Evolutionary conservation across 306 rosid species (phyloP).

Genomic region (Erythrophleum fordii): DNA sequence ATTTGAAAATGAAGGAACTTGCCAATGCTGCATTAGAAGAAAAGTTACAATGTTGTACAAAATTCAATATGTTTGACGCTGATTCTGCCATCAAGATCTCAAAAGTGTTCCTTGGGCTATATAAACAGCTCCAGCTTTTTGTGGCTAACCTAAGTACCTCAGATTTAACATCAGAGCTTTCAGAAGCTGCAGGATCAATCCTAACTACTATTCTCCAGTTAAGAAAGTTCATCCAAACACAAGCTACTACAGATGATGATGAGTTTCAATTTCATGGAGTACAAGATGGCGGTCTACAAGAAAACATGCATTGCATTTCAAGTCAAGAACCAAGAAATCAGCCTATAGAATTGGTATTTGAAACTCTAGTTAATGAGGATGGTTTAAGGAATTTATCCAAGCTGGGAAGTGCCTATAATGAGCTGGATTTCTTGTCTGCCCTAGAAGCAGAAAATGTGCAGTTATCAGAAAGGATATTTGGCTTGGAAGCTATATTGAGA

Average conservation of each 20-base stretch:
- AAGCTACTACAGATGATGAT: conserved; percentile 14
- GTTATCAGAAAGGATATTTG: conserved; percentile 48
- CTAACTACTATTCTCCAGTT: conserved; percentile 29
- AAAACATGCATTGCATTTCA: too few relatives aligned
- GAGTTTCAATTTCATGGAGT: conserved; percentile 21
- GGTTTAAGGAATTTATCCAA: background rate
- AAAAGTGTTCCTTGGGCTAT: conserved; percentile 39
- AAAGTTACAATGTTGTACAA: background rate
- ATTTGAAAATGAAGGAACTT: background rate
- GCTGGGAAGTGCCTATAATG: conserved; percentile 33
- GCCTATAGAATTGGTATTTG: background rate
- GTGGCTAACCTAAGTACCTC: conserved; percentile 15
- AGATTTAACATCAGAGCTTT: conserved; percentile 30
- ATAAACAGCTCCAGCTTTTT: conserved; percentile 48
- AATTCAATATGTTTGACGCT: background rate
- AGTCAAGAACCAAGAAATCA: too few relatives aligned
- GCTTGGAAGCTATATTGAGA: conserved; percentile 52
- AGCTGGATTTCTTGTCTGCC: conserved; percentile 42
- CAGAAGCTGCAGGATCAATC: conserved; percentile 27
- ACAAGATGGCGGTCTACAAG: too few relatives aligned
- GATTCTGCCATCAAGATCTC: conserved; percentile 40
- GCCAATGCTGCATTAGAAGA: conserved; percentile 3
- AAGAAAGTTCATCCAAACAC: conserved; percentile 41
- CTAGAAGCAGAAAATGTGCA: conserved; percentile 48
- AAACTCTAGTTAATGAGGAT: background rate